Percentiles rank a stretch among this genome's conserved stretches.
phyloP scores from a whole-genome alignment of 345 rosid species.

The Salix arbutifolia region DNA sequence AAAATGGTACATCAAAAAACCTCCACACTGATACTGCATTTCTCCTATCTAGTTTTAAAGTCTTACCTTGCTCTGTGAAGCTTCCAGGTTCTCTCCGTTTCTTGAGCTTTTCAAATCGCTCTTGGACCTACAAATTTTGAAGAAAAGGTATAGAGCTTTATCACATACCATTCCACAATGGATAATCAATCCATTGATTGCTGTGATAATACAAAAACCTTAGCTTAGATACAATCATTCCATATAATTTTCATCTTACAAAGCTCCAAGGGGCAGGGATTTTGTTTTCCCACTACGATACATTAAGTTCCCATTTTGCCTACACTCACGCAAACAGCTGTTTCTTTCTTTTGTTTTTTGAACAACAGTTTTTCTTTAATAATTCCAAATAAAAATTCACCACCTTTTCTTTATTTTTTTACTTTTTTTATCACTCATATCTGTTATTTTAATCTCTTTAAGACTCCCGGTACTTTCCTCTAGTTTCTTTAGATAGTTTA shows the following conservation, averaged over 20 bases:
- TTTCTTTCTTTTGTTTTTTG: neutral
- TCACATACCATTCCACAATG: neutral
- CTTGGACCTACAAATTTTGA: constrained; percentile 58
- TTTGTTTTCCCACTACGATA: neutral
- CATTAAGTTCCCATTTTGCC: neutral
- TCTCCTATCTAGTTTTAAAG: constrained; percentile 5
- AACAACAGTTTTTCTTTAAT: neutral
- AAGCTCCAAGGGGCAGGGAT: no score
- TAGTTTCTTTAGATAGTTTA: neutral
- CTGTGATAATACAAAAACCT: neutral
- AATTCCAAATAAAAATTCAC: neutral
- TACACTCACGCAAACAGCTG: neutral
- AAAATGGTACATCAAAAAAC: neutral
- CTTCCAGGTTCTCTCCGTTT: constrained; percentile 81
- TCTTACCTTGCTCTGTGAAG: constrained; percentile 85
- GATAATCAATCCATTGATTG: neutral
- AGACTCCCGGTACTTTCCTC: neutral
- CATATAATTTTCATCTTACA: neutral
- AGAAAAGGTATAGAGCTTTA: neutral
- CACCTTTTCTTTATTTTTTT: neutral
- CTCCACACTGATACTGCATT: neutral
- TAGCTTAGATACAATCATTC: no score
- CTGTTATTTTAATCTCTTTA: neutral
- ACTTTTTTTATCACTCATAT: neutral
- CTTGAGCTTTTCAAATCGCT: constrained; percentile 77